Conservation (phyloP, 345 rosid species). For the Corchorus olitorius region DNA sequence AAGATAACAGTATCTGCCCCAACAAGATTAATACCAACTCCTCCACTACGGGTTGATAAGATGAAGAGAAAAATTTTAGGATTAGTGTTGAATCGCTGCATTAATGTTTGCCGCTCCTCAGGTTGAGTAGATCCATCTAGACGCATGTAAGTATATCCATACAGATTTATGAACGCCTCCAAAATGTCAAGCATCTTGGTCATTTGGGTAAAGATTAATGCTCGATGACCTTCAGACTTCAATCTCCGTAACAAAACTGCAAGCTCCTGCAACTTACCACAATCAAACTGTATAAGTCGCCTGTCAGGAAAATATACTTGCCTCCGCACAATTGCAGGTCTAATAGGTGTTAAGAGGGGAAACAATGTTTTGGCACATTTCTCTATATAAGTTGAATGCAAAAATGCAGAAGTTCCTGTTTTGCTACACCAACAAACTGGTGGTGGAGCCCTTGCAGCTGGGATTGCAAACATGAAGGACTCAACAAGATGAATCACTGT, state of each 20-base stretch:
- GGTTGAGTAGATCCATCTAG: constrained; percentile 99
- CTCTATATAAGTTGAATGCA: constrained; percentile 57
- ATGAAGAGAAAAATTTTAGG: constrained; percentile 97
- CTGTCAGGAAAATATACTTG: constrained; percentile 97
- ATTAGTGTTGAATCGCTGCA: constrained; percentile 99
- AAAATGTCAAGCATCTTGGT: constrained; percentile 98
- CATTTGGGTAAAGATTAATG: constrained; percentile 98
- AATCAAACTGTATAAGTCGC: constrained; percentile 97
- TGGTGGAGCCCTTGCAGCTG: constrained; percentile 83
- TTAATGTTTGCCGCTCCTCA: constrained; percentile 97
- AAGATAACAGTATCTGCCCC: constrained; percentile 99
- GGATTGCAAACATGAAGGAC: constrained; percentile 91
- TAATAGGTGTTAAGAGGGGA: constrained; percentile 79
- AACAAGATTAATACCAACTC: constrained; percentile 97
- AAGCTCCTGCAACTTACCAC: constrained; percentile 99
- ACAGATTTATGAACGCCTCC: constrained; percentile 95
- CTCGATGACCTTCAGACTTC: constrained; percentile 96
- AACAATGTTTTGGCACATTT: constrained; percentile 66
- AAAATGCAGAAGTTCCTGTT: constrained; percentile 56
- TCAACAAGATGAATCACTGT: constrained; percentile 77
- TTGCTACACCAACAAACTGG: constrained; percentile 92
- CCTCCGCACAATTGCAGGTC: constrained; percentile 95
- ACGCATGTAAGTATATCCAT: constrained; percentile 98
- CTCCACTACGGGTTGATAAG: constrained; percentile 98
- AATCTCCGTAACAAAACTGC: constrained; percentile 80